phyloP scores from a whole-genome alignment of 1,284 basidiomycete genomes.

The Earliella scabrosa region DNA sequence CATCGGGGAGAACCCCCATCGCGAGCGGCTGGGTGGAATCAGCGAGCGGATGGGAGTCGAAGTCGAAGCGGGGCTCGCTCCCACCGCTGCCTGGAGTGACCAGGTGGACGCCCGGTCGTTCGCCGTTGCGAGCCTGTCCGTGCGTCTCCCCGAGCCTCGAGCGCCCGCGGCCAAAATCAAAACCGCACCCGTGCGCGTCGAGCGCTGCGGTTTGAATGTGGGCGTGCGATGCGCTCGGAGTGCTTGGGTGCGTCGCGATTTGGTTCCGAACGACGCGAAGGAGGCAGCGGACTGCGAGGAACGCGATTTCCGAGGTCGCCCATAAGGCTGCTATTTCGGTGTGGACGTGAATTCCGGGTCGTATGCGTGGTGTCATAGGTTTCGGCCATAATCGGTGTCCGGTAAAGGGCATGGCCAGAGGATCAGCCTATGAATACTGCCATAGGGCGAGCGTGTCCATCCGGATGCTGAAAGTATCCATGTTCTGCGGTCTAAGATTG shows the following conservation, averaged over 20 bases:
- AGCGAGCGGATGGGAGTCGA: conserved; percentile 6
- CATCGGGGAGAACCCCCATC: conserved; percentile 19
- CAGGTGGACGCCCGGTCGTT: conserved; percentile 9
- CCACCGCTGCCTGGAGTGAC: too few relatives aligned
- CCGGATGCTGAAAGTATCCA: neutral
- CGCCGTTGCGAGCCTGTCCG: neutral
- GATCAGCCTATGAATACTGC: too few relatives aligned
- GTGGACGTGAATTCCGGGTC: neutral
- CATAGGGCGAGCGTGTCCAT: too few relatives aligned
- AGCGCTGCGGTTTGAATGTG: neutral
- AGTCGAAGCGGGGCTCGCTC: neutral
- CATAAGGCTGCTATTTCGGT: neutral
- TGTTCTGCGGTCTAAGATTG: neutral
- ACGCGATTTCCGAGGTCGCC: neutral
- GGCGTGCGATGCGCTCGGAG: neutral
- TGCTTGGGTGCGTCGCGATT: too few relatives aligned
- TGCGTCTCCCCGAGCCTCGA: conserved; percentile 7
- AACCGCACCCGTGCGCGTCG: neutral
- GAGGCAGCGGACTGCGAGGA: neutral
- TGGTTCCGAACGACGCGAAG: neutral
- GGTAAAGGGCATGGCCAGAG: too few relatives aligned
- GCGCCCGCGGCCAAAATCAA: conserved; percentile 18
- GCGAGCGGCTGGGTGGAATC: conserved; percentile 11
- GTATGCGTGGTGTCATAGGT: neutral
- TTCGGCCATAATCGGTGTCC: too few relatives aligned